Conservation (phyloP, 495 filamentous ascomycete genomes). For the Aspergillus heteromorphus region DNA sequence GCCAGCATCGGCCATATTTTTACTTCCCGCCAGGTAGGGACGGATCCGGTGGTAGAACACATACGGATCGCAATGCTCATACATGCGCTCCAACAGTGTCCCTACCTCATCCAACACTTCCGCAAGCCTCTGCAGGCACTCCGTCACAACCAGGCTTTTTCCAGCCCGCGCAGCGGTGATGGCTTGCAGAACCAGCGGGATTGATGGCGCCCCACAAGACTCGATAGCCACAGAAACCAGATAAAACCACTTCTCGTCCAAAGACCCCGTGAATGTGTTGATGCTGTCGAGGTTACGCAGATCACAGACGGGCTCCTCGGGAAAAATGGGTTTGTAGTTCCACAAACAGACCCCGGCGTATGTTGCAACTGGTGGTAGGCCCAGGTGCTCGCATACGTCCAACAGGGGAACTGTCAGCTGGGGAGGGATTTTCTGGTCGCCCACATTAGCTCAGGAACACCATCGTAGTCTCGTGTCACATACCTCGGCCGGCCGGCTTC, state of each 20-base stretch:
- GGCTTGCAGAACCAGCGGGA: constrained; percentile 81
- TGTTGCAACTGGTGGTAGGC: constrained; percentile 89
- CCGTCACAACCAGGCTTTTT: constrained; percentile 65
- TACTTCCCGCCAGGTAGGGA: constrained; percentile 89
- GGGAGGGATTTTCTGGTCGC: constrained; percentile 68
- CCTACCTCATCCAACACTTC: constrained; percentile 82
- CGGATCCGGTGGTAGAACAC: constrained; percentile 92
- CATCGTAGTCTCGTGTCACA: constrained; percentile 4
- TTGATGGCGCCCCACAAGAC: constrained; percentile 81
- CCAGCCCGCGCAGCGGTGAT: constrained; percentile 72
- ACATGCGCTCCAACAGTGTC: constrained; percentile 70
- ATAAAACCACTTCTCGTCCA: constrained; percentile 99
- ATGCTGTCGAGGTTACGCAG: constrained; percentile 81
- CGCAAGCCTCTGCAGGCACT: constrained; percentile 70
- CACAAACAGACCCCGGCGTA: constrained; percentile 89
- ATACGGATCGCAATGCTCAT: constrained; percentile 87
- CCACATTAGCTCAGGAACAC: background rate
- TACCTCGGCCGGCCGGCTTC: constrained; percentile 73
- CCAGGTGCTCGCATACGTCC: constrained; percentile 69
- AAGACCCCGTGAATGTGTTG: constrained; percentile 86
- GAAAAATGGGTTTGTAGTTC: constrained; percentile 91
- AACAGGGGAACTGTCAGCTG: constrained; percentile 80
- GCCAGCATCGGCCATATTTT: constrained; percentile 93
- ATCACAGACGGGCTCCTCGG: constrained; percentile 70
- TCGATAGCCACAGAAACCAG: constrained; percentile 93